phyloP scores from a whole-genome alignment of 768 basidiomycete genomes.

The Lactarius akahatsu region DNA sequence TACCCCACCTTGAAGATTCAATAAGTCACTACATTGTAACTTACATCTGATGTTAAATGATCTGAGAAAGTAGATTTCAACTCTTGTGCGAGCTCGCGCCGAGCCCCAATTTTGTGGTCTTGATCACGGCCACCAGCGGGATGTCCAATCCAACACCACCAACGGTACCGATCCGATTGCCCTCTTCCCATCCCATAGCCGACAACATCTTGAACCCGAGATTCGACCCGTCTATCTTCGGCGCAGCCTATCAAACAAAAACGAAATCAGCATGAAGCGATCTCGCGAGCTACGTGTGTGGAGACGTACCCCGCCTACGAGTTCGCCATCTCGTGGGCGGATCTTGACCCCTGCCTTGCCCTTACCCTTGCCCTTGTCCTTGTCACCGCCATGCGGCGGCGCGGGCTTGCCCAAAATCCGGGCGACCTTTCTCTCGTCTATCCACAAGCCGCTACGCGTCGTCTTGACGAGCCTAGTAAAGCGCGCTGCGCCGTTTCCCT shows the following conservation, averaged over 20 bases:
- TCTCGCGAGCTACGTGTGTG: neutral
- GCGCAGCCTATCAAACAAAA: conserved; percentile 55
- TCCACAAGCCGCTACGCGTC: conserved; percentile 49
- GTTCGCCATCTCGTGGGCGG: conserved; percentile 76
- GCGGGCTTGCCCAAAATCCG: conserved; percentile 38
- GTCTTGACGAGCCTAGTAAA: conserved; percentile 81
- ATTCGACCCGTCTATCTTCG: conserved; percentile 76
- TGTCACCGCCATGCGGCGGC: conserved; percentile 35
- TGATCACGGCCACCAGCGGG: conserved; percentile 82
- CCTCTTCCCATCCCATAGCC: conserved; percentile 90
- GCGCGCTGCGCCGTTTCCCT: conserved; percentile 62
- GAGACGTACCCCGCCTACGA: conserved; percentile 69
- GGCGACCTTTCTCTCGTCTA: conserved; percentile 62
- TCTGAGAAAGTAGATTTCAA: neutral
- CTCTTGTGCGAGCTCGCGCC: conserved; percentile 48
- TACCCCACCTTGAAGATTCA: neutral
- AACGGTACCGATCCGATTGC: conserved; percentile 65
- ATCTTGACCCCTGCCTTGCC: conserved; percentile 9
- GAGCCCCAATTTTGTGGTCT: conserved; percentile 80
- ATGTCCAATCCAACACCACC: conserved; percentile 57
- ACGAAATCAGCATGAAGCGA: neutral
- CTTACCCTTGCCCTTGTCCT: conserved; percentile 34
- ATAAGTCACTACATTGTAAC: neutral
- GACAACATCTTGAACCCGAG: conserved; percentile 86
- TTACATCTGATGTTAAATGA: neutral